A percentile compares a stretch with the other conserved stretches of the same genome.
Conservation (phyloP, 768 basidiomycete genomes). For the Saitozyma sp. region DNA sequence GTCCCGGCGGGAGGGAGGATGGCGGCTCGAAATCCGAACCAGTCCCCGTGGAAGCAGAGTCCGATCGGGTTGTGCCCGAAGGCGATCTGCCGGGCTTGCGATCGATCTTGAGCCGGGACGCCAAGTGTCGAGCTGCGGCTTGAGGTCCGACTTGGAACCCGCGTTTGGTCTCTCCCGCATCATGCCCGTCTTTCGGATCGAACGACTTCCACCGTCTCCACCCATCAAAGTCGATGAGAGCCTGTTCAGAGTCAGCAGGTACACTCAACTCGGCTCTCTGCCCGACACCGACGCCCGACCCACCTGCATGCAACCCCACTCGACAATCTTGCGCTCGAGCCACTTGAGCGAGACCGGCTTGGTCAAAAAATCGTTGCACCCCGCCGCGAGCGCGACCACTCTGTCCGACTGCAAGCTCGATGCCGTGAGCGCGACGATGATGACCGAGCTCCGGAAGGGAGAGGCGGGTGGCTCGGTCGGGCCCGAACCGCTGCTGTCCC, state of each 20-base stretch:
- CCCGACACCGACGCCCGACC: conserved; percentile 6
- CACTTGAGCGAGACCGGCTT: conserved; percentile 94
- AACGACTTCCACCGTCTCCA: conserved; percentile 51
- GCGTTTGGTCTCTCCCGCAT: conserved; percentile 31
- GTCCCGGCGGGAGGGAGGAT: background rate
- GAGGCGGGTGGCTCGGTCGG: conserved; percentile 35
- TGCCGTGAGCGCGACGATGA: conserved; percentile 98
- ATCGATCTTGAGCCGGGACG: conserved; percentile 40
- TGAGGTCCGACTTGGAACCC: conserved; percentile 45
- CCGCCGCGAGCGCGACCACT: conserved; percentile 94
- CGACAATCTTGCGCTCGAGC: conserved; percentile 97
- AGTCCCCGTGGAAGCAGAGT: background rate
- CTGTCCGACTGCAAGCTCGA: conserved; percentile 93
- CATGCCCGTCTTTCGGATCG: conserved; percentile 28
- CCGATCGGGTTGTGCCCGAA: conserved; percentile 2
- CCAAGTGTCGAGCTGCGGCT: conserved; percentile 44
- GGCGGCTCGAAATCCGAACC: background rate
- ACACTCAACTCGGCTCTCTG: background rate
- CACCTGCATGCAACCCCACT: conserved; percentile 89
- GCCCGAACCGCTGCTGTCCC: conserved; percentile 2
- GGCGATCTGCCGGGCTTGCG: conserved; percentile 17
- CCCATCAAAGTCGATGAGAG: conserved; percentile 54
- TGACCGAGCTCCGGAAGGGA: conserved; percentile 87
- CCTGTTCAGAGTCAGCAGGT: conserved; percentile 17
- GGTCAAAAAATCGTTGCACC: conserved; percentile 97